Conservation (phyloP, 2,329 filamentous ascomycete species). For the Aspergillus jensenii region DNA sequence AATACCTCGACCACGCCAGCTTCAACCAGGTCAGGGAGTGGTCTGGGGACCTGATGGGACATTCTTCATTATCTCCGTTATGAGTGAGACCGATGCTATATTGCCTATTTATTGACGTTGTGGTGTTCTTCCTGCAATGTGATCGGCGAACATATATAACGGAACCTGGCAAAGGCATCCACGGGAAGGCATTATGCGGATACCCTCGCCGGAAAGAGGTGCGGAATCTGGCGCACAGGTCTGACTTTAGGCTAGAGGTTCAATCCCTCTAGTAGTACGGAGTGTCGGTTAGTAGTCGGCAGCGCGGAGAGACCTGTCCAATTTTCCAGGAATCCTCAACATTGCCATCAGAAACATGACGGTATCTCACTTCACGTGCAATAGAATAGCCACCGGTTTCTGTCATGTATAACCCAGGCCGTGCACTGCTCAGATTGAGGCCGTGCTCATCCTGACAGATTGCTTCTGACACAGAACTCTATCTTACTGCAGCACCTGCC, state of each 20-base stretch:
- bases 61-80: too few species aligned
- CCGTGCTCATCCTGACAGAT: background rate
- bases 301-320: background rate
- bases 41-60: too few species aligned
- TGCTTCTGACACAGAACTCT: background rate
- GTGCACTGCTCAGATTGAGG: background rate
- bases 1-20: too few species aligned
- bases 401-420: background rate
- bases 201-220: background rate
- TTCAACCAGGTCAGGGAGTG: too few species aligned
- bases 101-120: too few species aligned
- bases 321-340: background rate
- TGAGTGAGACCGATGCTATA: too few species aligned
- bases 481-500: background rate
- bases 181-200: too few species aligned
- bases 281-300: background rate
- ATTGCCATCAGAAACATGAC: background rate
- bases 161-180: too few species aligned
- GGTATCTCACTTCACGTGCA: background rate
- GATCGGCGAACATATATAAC: too few species aligned
- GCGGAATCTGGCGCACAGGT: background rate
- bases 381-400: background rate
- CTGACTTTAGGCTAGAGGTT: too few species aligned
- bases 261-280: too few species aligned
- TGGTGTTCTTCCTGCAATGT: too few species aligned